Evolutionary conservation across 768 basidiomycete species (phyloP), one percentile per base, ranked within the genome.

Genomic region (Cystofilobasidium ferigula): DNA sequence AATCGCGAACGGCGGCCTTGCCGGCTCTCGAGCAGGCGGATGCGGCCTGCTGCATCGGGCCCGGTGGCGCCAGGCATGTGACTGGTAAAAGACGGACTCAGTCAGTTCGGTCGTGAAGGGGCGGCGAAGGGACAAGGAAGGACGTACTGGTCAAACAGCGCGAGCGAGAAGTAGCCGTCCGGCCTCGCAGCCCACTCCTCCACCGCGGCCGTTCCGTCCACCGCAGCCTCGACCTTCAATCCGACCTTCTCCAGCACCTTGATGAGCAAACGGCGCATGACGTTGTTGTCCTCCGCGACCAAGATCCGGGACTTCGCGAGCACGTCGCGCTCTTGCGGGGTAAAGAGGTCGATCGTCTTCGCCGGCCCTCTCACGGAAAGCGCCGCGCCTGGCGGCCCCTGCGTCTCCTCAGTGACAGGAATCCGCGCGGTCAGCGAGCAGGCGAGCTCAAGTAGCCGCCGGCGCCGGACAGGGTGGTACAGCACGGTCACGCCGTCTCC

Each of bases 271-370:
- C 83, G 82, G 72, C 84, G 84, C 2, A 85, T 84, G 28, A 87
- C 83, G 5, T 83, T 81, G 70, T 87, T 87, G 71, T 87, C 86
- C 86, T 87, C 86, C 4, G 86, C 86, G 26, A 88, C 80, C 14
- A 88, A 79, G 12, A 88, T 81, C 67, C 84, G 85, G 22, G 79
- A 78, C 34, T 78, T 72, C 6, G 78, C 75, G 18, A 80, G 69
- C 77, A 69, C 2, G 79, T 74, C 42, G 77, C 78, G n/a, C 77
- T 73, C 54, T 75, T 70, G 40, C 77, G 73, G 63, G 72, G 73
- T 28, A 78, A 62, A 47, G 80, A 74, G 61, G 80, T 76, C 5
- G 80, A 76, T 68, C 79, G 78, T 0, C 83, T 78, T 26, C 83
- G 70, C 68, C 84, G 80, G 73, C 83, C 86, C 65, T 84, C 69